phyloP scores from a whole-genome alignment of 2,329 filamentous ascomycete species.

The Venturia carpophila region DNA sequence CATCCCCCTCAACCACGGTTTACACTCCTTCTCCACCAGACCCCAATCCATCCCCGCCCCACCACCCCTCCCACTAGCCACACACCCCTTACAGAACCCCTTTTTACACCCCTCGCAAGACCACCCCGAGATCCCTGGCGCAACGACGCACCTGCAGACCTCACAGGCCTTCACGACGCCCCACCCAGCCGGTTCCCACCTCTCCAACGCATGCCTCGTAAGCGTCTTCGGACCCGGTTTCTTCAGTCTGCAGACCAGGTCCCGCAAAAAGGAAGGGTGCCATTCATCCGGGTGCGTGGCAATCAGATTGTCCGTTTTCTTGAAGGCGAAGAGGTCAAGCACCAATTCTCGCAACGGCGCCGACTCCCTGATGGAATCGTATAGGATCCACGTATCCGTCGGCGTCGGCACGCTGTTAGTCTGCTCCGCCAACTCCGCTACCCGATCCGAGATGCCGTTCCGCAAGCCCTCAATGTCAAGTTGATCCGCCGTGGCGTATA shows the following conservation, averaged over 20 bases:
- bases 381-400: conserved; percentile 41
- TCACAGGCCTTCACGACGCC: conserved; percentile 31
- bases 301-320: conserved; percentile 44
- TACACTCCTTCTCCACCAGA: conserved; percentile 31
- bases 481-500: conserved; percentile 41
- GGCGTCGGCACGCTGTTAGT: conserved; percentile 45
- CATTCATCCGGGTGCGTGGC: conserved; percentile 40
- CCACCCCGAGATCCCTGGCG: conserved; percentile 32
- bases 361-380: conserved; percentile 35
- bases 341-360: conserved; percentile 36
- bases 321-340: conserved; percentile 45
- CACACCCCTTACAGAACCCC: conserved; percentile 36
- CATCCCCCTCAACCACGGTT: conserved; percentile 28
- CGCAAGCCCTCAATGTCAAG: conserved; percentile 39
- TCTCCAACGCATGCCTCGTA: conserved; percentile 34
- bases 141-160: conserved; percentile 32
- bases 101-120: conserved; percentile 36
- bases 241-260: conserved; percentile 41
- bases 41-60: conserved; percentile 22
- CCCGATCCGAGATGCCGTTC: conserved; percentile 38
- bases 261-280: conserved; percentile 42
- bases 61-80: conserved; percentile 24
- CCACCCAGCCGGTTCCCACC: conserved; percentile 34
- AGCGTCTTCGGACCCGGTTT: conserved; percentile 37
- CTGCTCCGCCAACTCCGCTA: conserved; percentile 38